Base-by-base conservation (phyloP, 495 filamentous ascomycete species). In the Penicillium longicatenatum region DNA sequence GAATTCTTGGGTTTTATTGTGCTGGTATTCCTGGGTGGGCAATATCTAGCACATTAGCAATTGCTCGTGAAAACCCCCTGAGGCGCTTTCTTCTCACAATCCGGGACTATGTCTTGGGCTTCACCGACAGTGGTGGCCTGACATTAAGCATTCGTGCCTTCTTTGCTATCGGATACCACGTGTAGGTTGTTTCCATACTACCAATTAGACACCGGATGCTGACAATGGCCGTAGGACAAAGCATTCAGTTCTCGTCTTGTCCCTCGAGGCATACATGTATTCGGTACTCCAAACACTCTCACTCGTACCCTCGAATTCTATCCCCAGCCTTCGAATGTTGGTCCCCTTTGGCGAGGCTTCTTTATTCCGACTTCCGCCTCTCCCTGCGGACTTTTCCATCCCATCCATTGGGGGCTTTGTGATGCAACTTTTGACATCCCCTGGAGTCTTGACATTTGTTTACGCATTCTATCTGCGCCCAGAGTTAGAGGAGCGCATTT, bases 281-380 rank as follows among this genome's bases (percentile, higher is more conserved):
- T 76, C 76, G 44, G 61, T 77, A 24, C 67, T 83, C n/a, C 80
- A 83, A 58, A 70, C 76, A 17, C 72, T 81, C 11, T 72, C 73
- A 22, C 68, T 80, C 11, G 52, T 79, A 12, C 69, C 70, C 47
- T 64, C 78, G n/a, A 65, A 65, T 33, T 52, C 67, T 4, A 63
- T 71, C 11, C 74, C 72, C 11, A 57, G 64, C 9, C 11, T 62
- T 35, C 58, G 44, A 11, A 56, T 72, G 39, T 54, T 81, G n/a
- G 50, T 78, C 10, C 75, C 75, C 2, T 76, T 79, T 41, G 65
- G 75, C 21, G 54, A 60, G 22, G 58, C 63, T 26, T 76, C 73
- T 42, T 58, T 73, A 4, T 59, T 79, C 29, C 71, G 66, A 50
- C 50, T 74, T 4, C 71, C 73, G 2, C 14, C 57, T 45, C 53